phyloP scores from a whole-genome alignment of 441 rosid genomes.

The Sinapis alba region DNA sequence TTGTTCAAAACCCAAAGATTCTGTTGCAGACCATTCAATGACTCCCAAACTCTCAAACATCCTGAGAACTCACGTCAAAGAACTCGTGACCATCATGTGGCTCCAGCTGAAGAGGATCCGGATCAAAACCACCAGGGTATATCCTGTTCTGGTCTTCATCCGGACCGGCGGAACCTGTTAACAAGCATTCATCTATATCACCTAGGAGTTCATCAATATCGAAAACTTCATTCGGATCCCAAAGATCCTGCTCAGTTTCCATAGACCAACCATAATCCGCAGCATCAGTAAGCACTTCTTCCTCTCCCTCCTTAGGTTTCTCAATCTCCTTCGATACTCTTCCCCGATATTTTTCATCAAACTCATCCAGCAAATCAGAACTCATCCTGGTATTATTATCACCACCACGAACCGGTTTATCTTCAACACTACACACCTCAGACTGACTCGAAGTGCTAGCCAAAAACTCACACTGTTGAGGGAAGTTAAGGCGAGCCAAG shows the following conservation, averaged over 20 bases:
- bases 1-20: neutral
- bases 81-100: conserved; percentile 28
- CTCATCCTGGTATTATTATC: neutral
- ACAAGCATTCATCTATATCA: conserved; percentile 31
- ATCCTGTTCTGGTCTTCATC: conserved; percentile 6
- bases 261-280: conserved; percentile 34
- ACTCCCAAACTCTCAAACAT: conserved; percentile 11
- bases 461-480: conserved; percentile 34
- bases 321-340: conserved; percentile 16
- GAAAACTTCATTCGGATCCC: conserved; percentile 49
- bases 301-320: conserved; percentile 1
- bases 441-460: conserved; percentile 45
- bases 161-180: neutral
- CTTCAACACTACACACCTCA: conserved; percentile 50
- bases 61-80: conserved; percentile 21
- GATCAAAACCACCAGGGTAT: neutral
- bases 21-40: conserved; percentile 3
- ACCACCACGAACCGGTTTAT: neutral
- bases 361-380: conserved; percentile 18
- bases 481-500: conserved; percentile 62
- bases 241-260: conserved; percentile 23
- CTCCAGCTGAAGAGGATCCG: conserved; percentile 33
- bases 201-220: conserved; percentile 60
- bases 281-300: conserved; percentile 9
- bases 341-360: conserved; percentile 22